A percentile compares a stretch with the other conserved stretches of the same genome.
Conservation (phyloP, 495 filamentous ascomycete species). For the Glarea lozoyensis region DNA sequence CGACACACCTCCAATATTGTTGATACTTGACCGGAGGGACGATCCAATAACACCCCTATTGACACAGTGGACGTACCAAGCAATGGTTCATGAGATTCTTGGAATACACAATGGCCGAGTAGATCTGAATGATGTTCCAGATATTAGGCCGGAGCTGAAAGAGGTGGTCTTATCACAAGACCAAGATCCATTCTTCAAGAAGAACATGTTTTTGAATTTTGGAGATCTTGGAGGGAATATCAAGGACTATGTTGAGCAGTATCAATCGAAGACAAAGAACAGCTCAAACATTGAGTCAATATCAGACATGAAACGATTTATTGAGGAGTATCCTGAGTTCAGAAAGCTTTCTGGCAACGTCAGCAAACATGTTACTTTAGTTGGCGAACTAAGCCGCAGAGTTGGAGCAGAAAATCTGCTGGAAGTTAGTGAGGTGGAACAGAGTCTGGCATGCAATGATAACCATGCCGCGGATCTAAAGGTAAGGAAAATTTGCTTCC, state of each 20-base stretch:
- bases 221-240: constrained; percentile 95
- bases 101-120: constrained; percentile 91
- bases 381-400: constrained; percentile 81
- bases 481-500: constrained; percentile 31
- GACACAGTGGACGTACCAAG: constrained; percentile 98
- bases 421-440: constrained; percentile 93
- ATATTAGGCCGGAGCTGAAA: constrained; percentile 81
- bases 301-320: constrained; percentile 96
- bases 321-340: constrained; percentile 98
- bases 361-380: constrained; percentile 94
- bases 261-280: constrained; percentile 87
- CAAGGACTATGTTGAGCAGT: constrained; percentile 97
- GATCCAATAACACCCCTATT: constrained; percentile 94
- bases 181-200: constrained; percentile 98
- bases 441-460: constrained; percentile 93
- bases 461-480: constrained; percentile 83
- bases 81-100: constrained; percentile 94
- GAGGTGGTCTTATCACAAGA: constrained; percentile 96
- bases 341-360: constrained; percentile 94
- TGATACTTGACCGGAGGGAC: constrained; percentile 86
- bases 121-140: constrained; percentile 76
- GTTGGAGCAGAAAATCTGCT: constrained; percentile 78
- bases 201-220: constrained; percentile 99
- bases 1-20: constrained; percentile 87
- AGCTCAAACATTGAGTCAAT: constrained; percentile 95